Evolutionary conservation across 306 rosid species (phyloP).

Genomic region (Ochetophila trinervis): DNA sequence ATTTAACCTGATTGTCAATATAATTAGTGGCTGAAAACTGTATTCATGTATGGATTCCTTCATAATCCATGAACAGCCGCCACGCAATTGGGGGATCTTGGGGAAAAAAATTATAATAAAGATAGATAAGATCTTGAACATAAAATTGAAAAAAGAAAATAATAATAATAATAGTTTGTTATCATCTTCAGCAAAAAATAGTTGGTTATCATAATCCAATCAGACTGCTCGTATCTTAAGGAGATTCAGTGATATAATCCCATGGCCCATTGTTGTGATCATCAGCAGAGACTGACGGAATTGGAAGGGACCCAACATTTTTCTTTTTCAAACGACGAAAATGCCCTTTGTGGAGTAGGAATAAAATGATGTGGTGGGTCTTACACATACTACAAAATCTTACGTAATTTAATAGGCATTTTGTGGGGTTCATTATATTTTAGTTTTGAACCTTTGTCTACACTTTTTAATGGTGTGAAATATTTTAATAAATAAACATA

Average conservation of each 20-base stretch:
- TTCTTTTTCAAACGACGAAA: slow-evolving; percentile 2
- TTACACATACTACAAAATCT: slow-evolving; percentile 24
- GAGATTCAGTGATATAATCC: background rate
- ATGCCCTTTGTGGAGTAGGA: slow-evolving; percentile 36
- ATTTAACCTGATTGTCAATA: background rate
- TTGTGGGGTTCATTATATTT: slow-evolving; percentile 20
- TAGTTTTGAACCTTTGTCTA: slow-evolving; percentile 24
- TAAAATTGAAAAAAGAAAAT: background rate
- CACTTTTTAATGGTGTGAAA: background rate
- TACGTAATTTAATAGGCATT: slow-evolving; percentile 2
- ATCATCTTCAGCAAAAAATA: slow-evolving; percentile 31
- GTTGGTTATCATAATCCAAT: slow-evolving; percentile 38
- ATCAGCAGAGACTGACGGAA: slow-evolving; percentile 25
- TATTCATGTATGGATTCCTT: background rate
- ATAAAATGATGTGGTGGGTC: slow-evolving; percentile 20
- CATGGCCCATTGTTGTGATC: slow-evolving; percentile 28
- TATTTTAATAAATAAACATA: background rate
- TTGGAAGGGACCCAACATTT: slow-evolving; percentile 12
- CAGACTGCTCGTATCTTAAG: slow-evolving; percentile 7
- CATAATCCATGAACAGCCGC: background rate
- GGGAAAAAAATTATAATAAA: no score
- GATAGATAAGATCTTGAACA: background rate
- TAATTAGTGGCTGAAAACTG: background rate
- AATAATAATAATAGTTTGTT: background rate
- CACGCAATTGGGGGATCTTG: no score